Base-by-base conservation (phyloP, 2,329 filamentous ascomycete species). In the Aaosphaeria pasadenensis region DNA sequence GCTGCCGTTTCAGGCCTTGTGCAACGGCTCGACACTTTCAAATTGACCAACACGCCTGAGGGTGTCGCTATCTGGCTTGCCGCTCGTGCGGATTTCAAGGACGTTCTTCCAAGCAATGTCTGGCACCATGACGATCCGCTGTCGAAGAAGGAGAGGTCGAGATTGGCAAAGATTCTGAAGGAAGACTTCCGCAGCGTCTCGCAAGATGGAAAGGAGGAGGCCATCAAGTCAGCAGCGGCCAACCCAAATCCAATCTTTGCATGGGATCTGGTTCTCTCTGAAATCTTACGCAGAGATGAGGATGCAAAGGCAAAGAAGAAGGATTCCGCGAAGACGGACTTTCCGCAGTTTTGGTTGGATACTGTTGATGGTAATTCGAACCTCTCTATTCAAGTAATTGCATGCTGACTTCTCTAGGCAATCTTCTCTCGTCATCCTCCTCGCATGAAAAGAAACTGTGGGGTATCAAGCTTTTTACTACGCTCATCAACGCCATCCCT, bases 381-480 rank as follows among this genome's bases (percentile, higher is more conserved):
- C 29, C 11, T n/a, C 30, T 11, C 2, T 7, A 11, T 36, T 24
- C 28, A 7, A 4, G 13, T 43, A 31, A 11, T n/a, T 6, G 39
- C 39, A 44, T 42, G 42, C 60, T 52, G n/a, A 58, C 36, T 31
- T 46, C 2, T 41, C 0, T 53, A 92, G 88, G 92, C 64, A 87
- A 88, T 6, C 78, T 96, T 4, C 96, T 97, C 66, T 86, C 89
- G 5, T 83, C 86, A 48, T 84, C 81, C 7, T 87, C 91, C 6
- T 95, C 91, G 1, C 85, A 91, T 39, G 89, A 91, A 58, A 87
- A 95, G 47, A 97, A 96, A 70, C 90, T 89, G 62, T 91, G 90
- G 70, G 94, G 94, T 0, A 92, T 97, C 71, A 84, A 91, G 60
- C 81, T 97, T 2, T 89, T 96, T 61, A 84, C 87, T 59, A 89